Evolutionary conservation across 2,329 filamentous ascomycete genomes (phyloP).

Genomic region (Laburnicola sp.): DNA sequence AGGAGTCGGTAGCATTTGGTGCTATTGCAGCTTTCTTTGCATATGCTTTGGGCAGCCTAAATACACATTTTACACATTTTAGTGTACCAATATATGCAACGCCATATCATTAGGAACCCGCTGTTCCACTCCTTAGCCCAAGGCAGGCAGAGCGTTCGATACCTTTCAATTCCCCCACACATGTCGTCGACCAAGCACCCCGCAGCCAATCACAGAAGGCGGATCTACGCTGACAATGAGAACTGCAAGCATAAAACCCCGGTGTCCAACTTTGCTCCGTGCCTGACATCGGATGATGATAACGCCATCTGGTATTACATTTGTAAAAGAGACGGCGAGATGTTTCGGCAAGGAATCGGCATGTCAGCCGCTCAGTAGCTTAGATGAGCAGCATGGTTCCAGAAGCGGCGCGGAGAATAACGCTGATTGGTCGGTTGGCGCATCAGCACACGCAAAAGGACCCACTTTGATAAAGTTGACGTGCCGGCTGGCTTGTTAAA

Average conservation of each 20-base stretch:
- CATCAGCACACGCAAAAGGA: slow-evolving; percentile 1
- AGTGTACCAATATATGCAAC: no score
- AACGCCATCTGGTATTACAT: no score
- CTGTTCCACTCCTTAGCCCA: no score
- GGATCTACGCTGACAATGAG: slow-evolving; percentile 19
- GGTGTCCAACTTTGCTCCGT: neutral
- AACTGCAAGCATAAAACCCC: neutral
- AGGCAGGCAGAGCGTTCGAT: slow-evolving; percentile 6
- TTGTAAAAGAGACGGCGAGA: neutral
- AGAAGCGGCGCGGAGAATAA: slow-evolving; percentile 7
- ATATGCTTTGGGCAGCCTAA: neutral
- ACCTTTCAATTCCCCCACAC: slow-evolving; percentile 17
- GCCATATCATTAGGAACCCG: no score
- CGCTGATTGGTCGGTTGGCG: slow-evolving; percentile 14
- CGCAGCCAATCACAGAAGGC: slow-evolving; percentile 22
- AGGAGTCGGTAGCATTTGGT: no score
- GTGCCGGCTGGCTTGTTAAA: slow-evolving; percentile 3
- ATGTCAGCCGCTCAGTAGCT: slow-evolving; percentile 8
- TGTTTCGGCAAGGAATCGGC: neutral
- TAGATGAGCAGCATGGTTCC: slow-evolving; percentile 22
- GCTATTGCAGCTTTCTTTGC: no score
- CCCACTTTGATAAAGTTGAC: slow-evolving; percentile 18
- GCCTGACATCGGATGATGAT: no score
- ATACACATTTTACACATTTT: neutral
- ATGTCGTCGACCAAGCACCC: slow-evolving; percentile 20